Evolutionary conservation across 164 flowering plant genomes (phyloP), one percentile per base, ranked within the genome.

Genomic region (Cinnamomum chago): DNA sequence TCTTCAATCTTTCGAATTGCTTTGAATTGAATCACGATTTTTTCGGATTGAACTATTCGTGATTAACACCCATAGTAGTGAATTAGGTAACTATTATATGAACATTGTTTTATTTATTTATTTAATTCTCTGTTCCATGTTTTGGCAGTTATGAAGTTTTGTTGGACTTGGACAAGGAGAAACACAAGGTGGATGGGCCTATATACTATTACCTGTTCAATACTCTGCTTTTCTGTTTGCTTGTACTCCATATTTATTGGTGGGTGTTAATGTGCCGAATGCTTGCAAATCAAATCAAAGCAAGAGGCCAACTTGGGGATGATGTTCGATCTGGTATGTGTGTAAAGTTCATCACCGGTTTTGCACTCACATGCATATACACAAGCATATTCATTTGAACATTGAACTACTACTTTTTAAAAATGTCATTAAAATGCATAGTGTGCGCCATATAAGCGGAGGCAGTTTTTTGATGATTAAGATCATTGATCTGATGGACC

Each of bases 301-400:
- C 90, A 17, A 87, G 94, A 79, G 99, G 99, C 50, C 78, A 84
- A 70, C 77, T 94, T 70, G 86, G 97, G 68, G 99, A 94, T 5
- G 99, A 95, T 82, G 94, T 95, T 79, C 86, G 99, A 77, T 93
- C 98, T 40, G 99, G 99, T 95, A 83, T 75, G 86, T 71, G 1
- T 28, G 18, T 14, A 24, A 65, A 64, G 28, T 28, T n/a, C 20
- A 1, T 55, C n/a, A 5, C 17, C 0, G 1, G 17, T 14, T 3
- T 14, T 55, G 17, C n/a, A 55, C 13, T 1, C 18, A 68, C 52
- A 20, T 35, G 13, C 2, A 47, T 18, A 40, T 18, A 35, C 58
- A 73, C 50, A 51, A 7, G 10, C 52, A 62, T 14, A 50, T 58
- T 58, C 40, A 62, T 73, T 74, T 13, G 65, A 28, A 22, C 24